These are phyloP conservation scores for Penicillium verhagenii DNA, from an alignment of 495 filamentous ascomycete genomes.

Conservation along the genomic window DNA sequence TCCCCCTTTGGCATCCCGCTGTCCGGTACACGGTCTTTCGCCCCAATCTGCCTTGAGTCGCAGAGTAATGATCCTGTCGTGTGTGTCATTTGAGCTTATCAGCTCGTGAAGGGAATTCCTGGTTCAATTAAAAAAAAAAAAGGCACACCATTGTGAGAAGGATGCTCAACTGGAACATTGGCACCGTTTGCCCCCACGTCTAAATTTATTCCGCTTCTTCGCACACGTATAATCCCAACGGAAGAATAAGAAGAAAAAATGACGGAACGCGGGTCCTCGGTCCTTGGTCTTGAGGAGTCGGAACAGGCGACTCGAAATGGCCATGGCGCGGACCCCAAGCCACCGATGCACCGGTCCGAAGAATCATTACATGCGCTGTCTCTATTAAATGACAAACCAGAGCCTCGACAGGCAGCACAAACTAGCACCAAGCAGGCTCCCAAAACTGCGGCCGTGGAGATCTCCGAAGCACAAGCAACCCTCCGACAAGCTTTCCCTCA, in stretches of 20 bases:
- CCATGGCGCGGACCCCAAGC: conserved; percentile 24
- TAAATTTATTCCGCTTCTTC: conserved; percentile 5
- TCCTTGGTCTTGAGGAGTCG: conserved; percentile 32
- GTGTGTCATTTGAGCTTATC: conserved; percentile 27
- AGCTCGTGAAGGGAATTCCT: conserved; percentile 28
- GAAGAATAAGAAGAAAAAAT: conserved; percentile 38
- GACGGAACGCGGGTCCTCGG: conserved; percentile 35
- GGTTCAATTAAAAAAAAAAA: background rate
- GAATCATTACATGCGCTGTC: conserved; percentile 25
- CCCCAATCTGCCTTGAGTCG: conserved; percentile 15
- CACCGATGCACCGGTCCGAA: conserved; percentile 19
- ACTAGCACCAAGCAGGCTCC: conserved; percentile 28
- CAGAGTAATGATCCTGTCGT: conserved; percentile 42
- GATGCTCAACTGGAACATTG: conserved; percentile 25
- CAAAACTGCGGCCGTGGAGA: conserved; percentile 25
- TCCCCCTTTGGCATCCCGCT: conserved; percentile 21
- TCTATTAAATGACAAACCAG: conserved; percentile 24
- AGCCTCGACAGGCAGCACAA: conserved; percentile 20
- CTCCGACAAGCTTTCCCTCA: conserved; percentile 42
- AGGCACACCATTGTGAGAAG: conserved; percentile 7
- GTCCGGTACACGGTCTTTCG: conserved; percentile 36
- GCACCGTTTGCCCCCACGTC: conserved; percentile 20
- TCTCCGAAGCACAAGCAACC: conserved; percentile 33
- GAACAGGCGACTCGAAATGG: conserved; percentile 30
- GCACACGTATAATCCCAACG: conserved; percentile 6